Conservation (phyloP, 1,139 yeast genomes). For the Scheffersomyces illinoinensis region DNA sequence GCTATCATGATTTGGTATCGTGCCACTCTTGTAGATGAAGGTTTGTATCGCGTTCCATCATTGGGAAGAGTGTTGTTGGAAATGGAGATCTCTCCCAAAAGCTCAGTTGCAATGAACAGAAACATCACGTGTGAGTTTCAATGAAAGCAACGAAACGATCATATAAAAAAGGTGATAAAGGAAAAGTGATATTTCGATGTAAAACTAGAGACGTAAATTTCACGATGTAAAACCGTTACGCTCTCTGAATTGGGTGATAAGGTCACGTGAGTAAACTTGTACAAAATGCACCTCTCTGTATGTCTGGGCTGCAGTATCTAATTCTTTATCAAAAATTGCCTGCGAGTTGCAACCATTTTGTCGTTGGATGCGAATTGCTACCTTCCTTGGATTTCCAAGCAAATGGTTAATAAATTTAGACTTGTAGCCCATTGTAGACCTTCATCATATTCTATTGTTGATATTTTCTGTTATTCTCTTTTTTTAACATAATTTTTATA, state of each 20-base stretch:
- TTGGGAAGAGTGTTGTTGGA: background rate
- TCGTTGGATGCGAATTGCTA: background rate
- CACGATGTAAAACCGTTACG: background rate
- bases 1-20: constrained; percentile 64
- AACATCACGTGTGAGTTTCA: background rate
- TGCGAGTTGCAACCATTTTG: background rate
- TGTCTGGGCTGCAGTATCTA: background rate
- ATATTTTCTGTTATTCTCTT: too few species aligned
- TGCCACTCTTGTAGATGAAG: constrained; percentile 37
- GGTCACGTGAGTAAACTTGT: background rate
- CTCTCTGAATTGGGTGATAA: background rate
- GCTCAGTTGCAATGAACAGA: background rate
- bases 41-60: constrained; percentile 16
- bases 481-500: background rate
- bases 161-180: background rate
- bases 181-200: background rate
- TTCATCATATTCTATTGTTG: background rate
- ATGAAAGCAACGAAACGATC: background rate
- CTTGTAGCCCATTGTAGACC: background rate
- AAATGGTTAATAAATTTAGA: background rate
- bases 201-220: background rate
- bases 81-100: background rate
- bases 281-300: background rate
- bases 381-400: background rate
- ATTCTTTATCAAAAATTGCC: background rate